Evolutionary conservation across 1,284 basidiomycete genomes (phyloP).

Genomic region (Boletellus deceptivus): DNA sequence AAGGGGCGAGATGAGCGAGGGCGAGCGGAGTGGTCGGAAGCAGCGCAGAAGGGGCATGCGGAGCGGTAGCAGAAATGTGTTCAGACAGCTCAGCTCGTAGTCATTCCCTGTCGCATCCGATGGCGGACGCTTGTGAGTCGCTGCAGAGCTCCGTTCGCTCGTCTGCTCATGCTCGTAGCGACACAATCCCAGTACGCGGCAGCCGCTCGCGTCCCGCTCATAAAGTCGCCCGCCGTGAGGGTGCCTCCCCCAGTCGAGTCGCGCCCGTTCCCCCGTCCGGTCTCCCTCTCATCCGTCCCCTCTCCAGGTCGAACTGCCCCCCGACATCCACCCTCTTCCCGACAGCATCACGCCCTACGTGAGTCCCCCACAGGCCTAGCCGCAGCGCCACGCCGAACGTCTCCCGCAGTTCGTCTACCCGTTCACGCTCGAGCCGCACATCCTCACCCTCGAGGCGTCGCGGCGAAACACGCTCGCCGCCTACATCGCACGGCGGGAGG

Average conservation of each 20-base stretch:
- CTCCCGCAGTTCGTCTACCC: constrained; percentile 84
- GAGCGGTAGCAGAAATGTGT: constrained; percentile 86
- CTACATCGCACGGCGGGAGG: constrained; percentile 63
- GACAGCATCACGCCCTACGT: constrained; percentile 88
- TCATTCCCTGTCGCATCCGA: background rate
- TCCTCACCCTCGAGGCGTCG: constrained; percentile 69
- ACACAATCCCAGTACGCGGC: constrained; percentile 65
- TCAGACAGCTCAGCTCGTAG: constrained; percentile 44
- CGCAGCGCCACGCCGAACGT: background rate
- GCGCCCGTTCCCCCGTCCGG: background rate
- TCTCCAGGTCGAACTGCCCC: constrained; percentile 73
- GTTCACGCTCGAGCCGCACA: constrained; percentile 85
- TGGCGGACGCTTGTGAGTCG: constrained; percentile 26
- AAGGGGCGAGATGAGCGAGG: constrained; percentile 47
- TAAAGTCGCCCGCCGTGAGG: constrained; percentile 88
- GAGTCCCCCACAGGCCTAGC: constrained; percentile 29
- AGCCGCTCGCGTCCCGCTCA: constrained; percentile 74
- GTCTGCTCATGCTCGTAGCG: constrained; percentile 1
- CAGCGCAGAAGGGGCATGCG: constrained; percentile 70
- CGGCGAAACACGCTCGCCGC: constrained; percentile 65
- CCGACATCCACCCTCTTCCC: constrained; percentile 89
- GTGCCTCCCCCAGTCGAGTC: constrained; percentile 71
- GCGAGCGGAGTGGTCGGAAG: constrained; percentile 65
- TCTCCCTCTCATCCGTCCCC: background rate
- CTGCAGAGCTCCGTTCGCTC: background rate